Evolutionary conservation across 208 protist species (phyloP), one percentile per base, ranked within the genome.

Genomic region (Crithidia bombi): DNA sequence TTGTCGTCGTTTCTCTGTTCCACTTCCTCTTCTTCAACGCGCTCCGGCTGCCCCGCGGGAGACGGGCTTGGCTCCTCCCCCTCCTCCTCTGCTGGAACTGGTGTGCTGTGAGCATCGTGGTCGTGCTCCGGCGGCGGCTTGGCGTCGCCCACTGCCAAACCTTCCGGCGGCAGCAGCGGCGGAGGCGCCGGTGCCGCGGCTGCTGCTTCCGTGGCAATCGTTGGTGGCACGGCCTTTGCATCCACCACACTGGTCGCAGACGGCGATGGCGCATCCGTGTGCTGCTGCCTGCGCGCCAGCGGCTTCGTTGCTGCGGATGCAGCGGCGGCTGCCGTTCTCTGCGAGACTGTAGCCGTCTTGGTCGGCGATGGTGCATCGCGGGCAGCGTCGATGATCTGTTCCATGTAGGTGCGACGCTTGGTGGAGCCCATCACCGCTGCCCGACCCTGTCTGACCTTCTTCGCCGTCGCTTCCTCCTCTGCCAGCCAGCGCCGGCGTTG

Each of bases 361-460:
- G 21, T 9, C 9, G 56, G 26, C n/a, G 44, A 21, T 12, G 64
- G 71, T 1, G 71, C 19, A 19, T 77, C 71, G n/a, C 56, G 55
- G 5, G 71, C 71, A 5, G 71, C 64, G 12, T 51, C 33, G 64
- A 77, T 71, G 38, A 77, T 39, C 17, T 52, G 17, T 32, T 77
- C 71, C 26, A 77, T 69, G 50, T 71, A 77, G 21, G 71, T 77
- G 10, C 64, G 63, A 15, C 71, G 63, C 64, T 61, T 30, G 46
- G 56, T 46, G 4, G 71, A 71, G 19, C 71, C 71, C 23, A 77
- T 77, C 26, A 71, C 49, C 28, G 71, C 67, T 7, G 66, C 61
- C 28, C 65, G 66, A 38, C 59, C 66, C 26, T 52, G 67, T n/a
- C 17, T n/a, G 6, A 50, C 57, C 35, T 32, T 50, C 32, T 54